Conservation (phyloP, 176 grass and related monocot genomes). For the Hsuehochloa calcarea region DNA sequence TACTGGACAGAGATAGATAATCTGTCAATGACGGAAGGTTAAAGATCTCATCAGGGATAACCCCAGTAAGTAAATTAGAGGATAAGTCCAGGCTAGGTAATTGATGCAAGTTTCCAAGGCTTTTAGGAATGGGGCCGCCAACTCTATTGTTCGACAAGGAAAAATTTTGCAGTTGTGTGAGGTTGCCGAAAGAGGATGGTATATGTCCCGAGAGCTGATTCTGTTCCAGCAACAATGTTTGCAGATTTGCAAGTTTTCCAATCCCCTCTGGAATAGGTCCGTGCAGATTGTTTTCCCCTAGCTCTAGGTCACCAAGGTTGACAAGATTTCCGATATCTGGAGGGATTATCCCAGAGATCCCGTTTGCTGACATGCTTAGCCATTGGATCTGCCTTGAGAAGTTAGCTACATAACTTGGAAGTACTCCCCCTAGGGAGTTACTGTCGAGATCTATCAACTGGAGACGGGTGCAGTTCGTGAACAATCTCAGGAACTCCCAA, state of each 20-base stretch:
- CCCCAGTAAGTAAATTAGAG: conserved; percentile 24
- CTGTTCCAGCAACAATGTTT: neutral
- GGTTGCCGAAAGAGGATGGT: conserved; percentile 41
- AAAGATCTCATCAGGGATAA: conserved; percentile 38
- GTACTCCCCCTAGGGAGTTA: neutral
- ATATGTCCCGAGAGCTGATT: conserved; percentile 34
- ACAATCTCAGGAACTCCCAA: conserved; percentile 35
- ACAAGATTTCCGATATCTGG: conserved; percentile 24
- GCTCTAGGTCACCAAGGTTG: neutral
- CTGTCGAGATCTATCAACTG: neutral
- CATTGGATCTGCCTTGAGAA: neutral
- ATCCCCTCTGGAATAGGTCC: conserved; percentile 35
- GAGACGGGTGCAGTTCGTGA: conserved; percentile 33
- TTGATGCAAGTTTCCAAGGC: conserved; percentile 9
- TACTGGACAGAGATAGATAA: conserved; percentile 28
- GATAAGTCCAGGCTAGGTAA: neutral
- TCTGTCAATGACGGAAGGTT: neutral
- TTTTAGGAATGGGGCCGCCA: conserved; percentile 29
- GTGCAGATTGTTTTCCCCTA: neutral
- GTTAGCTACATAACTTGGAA: conserved; percentile 31
- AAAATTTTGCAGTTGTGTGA: conserved; percentile 17
- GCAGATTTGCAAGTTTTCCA: conserved; percentile 24
- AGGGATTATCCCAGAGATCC: conserved; percentile 25
- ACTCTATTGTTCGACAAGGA: conserved; percentile 8
- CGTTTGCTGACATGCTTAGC: neutral